Percentiles rank a stretch among this genome's conserved stretches.
Conservation (phyloP, 2,329 filamentous ascomycete genomes). For the Calonectria montana region DNA sequence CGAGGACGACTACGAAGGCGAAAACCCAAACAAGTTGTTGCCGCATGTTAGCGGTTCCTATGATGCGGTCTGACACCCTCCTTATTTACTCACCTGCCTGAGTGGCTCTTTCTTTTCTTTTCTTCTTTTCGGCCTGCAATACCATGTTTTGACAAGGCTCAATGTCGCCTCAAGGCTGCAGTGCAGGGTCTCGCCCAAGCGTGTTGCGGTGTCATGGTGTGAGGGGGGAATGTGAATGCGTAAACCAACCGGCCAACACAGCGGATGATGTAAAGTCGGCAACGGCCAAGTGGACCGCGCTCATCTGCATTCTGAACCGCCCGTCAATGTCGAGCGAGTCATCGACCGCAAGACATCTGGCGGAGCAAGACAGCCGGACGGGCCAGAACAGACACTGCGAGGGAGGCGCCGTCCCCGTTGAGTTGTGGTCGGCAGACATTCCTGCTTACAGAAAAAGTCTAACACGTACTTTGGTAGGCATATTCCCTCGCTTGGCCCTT, state of each 20-base stretch:
- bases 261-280: not conserved
- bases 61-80: slow-evolving; percentile 21
- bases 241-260: slow-evolving; percentile 8
- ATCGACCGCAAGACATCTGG: not conserved
- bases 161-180: not conserved
- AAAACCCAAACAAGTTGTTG: slow-evolving; percentile 30
- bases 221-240: slow-evolving; percentile 7
- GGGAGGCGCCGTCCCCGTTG: slow-evolving; percentile 38
- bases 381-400: slow-evolving; percentile 12
- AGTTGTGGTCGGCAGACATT: slow-evolving; percentile 30
- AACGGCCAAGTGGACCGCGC: not conserved
- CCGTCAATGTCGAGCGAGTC: not conserved
- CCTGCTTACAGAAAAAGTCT: slow-evolving; percentile 29
- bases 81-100: slow-evolving; percentile 2
- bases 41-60: not conserved
- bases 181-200: not conserved
- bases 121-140: not conserved
- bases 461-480: slow-evolving; percentile 26
- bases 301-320: not conserved
- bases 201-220: not conserved
- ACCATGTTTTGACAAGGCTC: slow-evolving; percentile 6
- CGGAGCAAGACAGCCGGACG: slow-evolving; percentile 11
- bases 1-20: not conserved
- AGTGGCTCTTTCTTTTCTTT: not conserved
- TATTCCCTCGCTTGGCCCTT: slow-evolving; percentile 15